Percentiles rank a stretch among this genome's conserved stretches.
These are phyloP conservation scores for Aspergillus neoniger DNA, from an alignment of 2,329 filamentous ascomycete genomes.

Conservation along the genomic window DNA sequence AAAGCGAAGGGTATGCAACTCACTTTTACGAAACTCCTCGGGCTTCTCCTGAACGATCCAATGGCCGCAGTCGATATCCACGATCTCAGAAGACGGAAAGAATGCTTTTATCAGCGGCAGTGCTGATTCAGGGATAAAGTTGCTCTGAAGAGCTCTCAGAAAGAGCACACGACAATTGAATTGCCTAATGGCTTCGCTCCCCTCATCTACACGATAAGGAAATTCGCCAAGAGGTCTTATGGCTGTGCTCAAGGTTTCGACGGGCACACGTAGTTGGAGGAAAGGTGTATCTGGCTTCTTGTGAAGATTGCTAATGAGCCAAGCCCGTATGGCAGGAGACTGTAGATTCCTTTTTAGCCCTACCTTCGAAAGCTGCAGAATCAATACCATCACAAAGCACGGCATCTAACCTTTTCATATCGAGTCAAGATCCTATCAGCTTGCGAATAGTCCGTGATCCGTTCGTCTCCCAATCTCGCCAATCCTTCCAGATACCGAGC, in stretches of 20 bases:
- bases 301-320: conserved; percentile 11
- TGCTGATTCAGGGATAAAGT: conserved; percentile 56
- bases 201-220: not conserved
- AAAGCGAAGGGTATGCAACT: not conserved
- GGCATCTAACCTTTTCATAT: not conserved
- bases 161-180: conserved; percentile 22
- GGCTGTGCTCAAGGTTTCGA: not conserved
- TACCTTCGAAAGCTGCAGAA: too few relatives aligned
- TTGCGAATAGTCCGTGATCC: conserved; percentile 4
- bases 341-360: not conserved
- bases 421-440: conserved; percentile 4
- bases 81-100: conserved; percentile 31
- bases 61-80: conserved; percentile 36
- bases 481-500: conserved; percentile 56
- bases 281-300: not conserved
- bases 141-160: conserved; percentile 23
- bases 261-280: not conserved
- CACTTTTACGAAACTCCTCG: conserved; percentile 26
- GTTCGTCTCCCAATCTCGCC: not conserved
- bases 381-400: too few relatives aligned
- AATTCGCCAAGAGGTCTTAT: not conserved
- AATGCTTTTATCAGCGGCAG: conserved; percentile 32
- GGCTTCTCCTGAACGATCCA: conserved; percentile 39
- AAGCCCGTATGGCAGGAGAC: conserved; percentile 6
- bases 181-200: conserved; percentile 31